phyloP scores from a whole-genome alignment of 2,329 filamentous ascomycete genomes.

The Zasmidium cellare region DNA sequence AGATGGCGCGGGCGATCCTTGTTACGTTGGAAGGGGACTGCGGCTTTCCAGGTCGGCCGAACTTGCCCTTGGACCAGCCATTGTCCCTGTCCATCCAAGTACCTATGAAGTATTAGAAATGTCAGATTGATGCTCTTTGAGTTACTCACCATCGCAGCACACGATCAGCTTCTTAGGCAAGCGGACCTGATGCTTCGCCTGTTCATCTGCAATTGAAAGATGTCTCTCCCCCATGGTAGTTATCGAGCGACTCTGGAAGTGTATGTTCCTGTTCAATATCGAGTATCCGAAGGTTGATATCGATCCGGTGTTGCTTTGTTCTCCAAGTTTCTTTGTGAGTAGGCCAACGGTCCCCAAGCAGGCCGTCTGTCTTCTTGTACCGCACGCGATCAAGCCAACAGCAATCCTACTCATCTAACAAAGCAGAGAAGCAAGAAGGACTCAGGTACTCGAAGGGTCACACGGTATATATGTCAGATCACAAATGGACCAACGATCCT shows the following conservation, averaged over 20 bases:
- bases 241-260: neutral
- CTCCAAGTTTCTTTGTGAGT: neutral
- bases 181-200: constrained; percentile 16
- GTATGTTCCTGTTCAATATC: neutral
- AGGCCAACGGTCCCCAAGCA: neutral
- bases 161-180: constrained; percentile 29
- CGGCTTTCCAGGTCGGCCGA: constrained; percentile 28
- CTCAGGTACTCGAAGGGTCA: neutral
- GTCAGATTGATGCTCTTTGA: neutral
- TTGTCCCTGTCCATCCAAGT: constrained; percentile 39
- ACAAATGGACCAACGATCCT: neutral
- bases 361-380: neutral
- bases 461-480: neutral
- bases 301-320: neutral
- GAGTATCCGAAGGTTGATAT: neutral
- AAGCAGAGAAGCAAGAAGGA: neutral
- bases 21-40: constrained; percentile 39
- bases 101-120: constrained; percentile 12
- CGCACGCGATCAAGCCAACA: neutral
- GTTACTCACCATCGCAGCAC: constrained; percentile 27
- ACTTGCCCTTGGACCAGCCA: constrained; percentile 29
- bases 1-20: constrained; percentile 36
- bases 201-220: constrained; percentile 11
- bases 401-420: neutral
- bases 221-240: constrained; percentile 4